These are phyloP conservation scores for Euphorbia peplus DNA, from an alignment of 345 rosid genomes.

Conservation along the genomic window DNA sequence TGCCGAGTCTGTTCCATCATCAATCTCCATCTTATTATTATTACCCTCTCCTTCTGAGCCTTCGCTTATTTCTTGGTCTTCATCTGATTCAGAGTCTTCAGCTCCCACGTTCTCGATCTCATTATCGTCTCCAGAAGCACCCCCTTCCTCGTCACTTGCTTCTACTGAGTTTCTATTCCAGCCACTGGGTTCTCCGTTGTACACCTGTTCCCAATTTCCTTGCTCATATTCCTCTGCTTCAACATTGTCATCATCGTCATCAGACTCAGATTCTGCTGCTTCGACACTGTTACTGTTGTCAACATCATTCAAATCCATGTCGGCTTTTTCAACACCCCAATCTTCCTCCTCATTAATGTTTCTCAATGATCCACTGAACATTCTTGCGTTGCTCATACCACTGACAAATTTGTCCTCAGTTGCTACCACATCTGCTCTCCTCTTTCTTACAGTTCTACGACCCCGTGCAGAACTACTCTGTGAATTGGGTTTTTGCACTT, in stretches of 20 bases:
- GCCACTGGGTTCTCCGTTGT: constrained; percentile 32
- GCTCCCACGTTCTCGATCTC: constrained; percentile 33
- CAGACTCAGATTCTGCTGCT: constrained; percentile 63
- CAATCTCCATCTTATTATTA: constrained; percentile 30
- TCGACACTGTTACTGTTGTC: constrained; percentile 62
- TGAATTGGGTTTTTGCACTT: constrained; percentile 37
- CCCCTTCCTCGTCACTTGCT: constrained; percentile 60
- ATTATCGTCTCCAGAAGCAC: constrained; percentile 35
- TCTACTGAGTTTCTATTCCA: constrained; percentile 51
- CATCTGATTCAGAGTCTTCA: constrained; percentile 40
- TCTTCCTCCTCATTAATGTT: constrained; percentile 39
- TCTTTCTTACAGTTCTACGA: constrained; percentile 75
- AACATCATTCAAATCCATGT: constrained; percentile 40
- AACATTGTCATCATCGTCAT: constrained; percentile 46
- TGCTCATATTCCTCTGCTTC: constrained; percentile 48
- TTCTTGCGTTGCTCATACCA: constrained; percentile 24
- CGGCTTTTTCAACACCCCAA: constrained; percentile 39
- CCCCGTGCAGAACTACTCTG: constrained; percentile 56
- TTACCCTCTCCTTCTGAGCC: constrained; percentile 44
- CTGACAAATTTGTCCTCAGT: constrained; percentile 24
- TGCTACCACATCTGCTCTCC: constrained; percentile 56
- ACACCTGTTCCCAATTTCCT: constrained; percentile 55
- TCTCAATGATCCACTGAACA: constrained; percentile 8
- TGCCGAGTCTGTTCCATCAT: constrained; percentile 43
- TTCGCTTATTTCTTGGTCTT: constrained; percentile 40